A percentile compares a stretch with the other conserved stretches of the same genome.
phyloP scores from a whole-genome alignment of 768 basidiomycete genomes.

The Candolleomyces efflorescens region DNA sequence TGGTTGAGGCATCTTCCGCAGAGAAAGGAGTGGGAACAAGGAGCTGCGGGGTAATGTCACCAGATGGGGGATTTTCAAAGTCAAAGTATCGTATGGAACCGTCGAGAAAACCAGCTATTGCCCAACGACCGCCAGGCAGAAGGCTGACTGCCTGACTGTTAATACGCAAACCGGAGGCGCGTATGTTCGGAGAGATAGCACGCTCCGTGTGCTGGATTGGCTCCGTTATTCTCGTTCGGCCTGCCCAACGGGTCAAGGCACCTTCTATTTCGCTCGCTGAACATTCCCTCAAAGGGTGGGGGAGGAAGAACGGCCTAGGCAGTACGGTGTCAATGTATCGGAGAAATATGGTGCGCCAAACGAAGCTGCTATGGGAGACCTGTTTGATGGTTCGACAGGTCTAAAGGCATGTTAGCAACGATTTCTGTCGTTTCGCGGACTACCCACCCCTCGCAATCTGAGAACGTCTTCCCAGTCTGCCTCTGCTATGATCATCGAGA shows the following conservation, averaged over 20 bases:
- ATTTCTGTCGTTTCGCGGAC: background rate
- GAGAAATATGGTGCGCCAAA: background rate
- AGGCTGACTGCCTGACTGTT: background rate
- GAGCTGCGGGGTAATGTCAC: background rate
- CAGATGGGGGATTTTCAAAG: background rate
- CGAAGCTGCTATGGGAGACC: too few relatives aligned
- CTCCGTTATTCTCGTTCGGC: background rate
- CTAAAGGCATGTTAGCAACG: too few relatives aligned
- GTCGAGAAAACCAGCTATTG: background rate
- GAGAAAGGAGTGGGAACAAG: background rate
- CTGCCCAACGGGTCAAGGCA: background rate
- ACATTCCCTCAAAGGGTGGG: background rate
- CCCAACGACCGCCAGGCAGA: background rate
- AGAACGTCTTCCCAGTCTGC: background rate
- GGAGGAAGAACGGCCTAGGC: background rate
- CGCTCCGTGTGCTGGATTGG: background rate
- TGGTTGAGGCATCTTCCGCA: background rate
- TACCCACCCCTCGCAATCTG: background rate
- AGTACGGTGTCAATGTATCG: background rate
- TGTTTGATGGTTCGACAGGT: too few relatives aligned
- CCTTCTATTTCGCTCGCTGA: background rate
- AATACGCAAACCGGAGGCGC: background rate
- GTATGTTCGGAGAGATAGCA: background rate
- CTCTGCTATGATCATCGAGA: background rate
- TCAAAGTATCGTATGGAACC: background rate